Percentiles rank a stretch among this genome's conserved stretches.
Evolutionary conservation across 768 basidiomycete genomes (phyloP).

Genomic region (Hysterangium stoloniferum): DNA sequence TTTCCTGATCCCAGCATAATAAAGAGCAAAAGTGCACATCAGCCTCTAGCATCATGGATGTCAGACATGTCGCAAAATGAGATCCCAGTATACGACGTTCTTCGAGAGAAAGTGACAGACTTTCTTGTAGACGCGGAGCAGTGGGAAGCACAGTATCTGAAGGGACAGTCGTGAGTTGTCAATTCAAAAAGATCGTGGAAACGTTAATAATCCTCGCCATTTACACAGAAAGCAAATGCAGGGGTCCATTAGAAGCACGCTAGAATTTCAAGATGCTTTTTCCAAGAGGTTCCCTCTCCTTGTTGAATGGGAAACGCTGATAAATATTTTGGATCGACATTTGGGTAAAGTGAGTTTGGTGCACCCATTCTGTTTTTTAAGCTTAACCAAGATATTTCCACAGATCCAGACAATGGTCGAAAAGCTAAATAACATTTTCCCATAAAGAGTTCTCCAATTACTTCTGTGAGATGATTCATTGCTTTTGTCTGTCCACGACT

Average conservation of each 20-base stretch:
- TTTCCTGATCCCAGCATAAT: neutral
- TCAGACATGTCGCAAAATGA: neutral
- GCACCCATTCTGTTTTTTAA: neutral
- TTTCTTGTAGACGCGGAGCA: neutral
- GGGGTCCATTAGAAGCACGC: neutral
- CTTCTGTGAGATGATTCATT: too few relatives aligned
- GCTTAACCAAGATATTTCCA: neutral
- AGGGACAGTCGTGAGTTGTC: neutral
- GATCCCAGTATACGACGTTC: neutral
- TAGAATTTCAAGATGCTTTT: neutral
- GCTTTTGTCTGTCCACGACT: too few relatives aligned
- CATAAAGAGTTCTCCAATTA: neutral
- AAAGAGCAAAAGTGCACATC: neutral
- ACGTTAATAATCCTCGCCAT: too few relatives aligned
- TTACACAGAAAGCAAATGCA: too few relatives aligned
- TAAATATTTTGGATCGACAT: neutral
- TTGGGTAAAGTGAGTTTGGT: neutral
- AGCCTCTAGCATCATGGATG: neutral
- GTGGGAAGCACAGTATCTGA: neutral
- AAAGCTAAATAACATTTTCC: neutral
- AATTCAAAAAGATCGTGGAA: neutral
- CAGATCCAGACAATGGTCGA: neutral
- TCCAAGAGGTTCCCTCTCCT: slow-evolving; percentile 4
- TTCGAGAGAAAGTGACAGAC: neutral
- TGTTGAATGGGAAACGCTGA: neutral